Evolutionary conservation across 768 basidiomycete genomes (phyloP).

Genomic region (Lactarius indigo): DNA sequence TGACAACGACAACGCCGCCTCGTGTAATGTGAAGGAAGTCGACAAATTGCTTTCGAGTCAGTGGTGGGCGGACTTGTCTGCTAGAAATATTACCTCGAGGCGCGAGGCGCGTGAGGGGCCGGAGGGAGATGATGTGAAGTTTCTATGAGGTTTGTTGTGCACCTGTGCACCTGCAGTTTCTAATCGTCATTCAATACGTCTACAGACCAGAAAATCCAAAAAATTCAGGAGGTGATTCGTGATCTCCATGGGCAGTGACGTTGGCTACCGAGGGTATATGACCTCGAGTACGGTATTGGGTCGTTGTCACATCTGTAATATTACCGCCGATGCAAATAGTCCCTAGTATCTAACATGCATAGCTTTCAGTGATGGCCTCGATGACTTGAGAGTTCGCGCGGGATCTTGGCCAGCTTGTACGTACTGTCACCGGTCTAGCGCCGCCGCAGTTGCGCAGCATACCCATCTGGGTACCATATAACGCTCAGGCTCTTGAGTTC

Average conservation of each 20-base stretch:
- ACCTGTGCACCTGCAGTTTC: neutral
- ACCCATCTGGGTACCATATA: constrained; percentile 1
- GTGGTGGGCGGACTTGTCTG: constrained; percentile 21
- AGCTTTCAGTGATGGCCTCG: neutral
- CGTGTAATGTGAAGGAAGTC: neutral
- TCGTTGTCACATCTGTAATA: neutral
- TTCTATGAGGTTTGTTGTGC: constrained; percentile 45
- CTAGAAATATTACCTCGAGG: constrained; percentile 15
- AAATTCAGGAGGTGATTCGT: constrained; percentile 49
- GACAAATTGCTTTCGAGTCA: neutral
- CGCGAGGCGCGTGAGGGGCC: constrained; percentile 14
- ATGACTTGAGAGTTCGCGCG: constrained; percentile 20
- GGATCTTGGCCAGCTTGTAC: no score
- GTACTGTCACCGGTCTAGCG: no score
- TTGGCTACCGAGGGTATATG: no score
- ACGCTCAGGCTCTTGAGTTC: constrained; percentile 11
- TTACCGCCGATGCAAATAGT: no score
- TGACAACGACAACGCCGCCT: neutral
- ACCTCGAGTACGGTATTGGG: neutral
- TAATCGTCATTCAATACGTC: constrained; percentile 40
- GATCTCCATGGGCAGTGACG: no score
- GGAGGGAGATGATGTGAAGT: constrained; percentile 39
- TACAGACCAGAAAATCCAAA: constrained; percentile 51
- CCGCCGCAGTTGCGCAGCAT: neutral
- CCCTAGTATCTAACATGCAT: neutral